phyloP scores from a whole-genome alignment of 1,139 yeast species.

The Suhomyces ambrosiae region DNA sequence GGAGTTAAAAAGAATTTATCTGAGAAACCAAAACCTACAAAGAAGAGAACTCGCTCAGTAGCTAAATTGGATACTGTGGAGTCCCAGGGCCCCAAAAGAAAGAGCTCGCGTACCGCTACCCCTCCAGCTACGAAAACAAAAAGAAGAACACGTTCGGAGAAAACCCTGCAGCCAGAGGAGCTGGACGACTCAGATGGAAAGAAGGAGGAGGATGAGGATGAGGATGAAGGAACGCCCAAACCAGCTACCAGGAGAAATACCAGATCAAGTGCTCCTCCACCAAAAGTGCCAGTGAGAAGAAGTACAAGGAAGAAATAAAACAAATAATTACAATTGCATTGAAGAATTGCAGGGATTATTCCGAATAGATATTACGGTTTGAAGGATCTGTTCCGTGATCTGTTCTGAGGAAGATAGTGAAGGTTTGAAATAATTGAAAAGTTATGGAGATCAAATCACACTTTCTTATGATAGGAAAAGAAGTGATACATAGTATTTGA shows the following conservation, averaged over 20 bases:
- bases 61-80: constrained; percentile 26
- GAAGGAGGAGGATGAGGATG: constrained; percentile 11
- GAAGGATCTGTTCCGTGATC: not conserved
- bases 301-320: constrained; percentile 28
- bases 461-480: too few species aligned
- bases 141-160: constrained; percentile 32
- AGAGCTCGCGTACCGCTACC: constrained; percentile 15
- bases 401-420: not conserved
- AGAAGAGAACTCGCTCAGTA: constrained; percentile 33
- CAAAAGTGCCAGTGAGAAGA: constrained; percentile 26
- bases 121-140: constrained; percentile 19
- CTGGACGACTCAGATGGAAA: constrained; percentile 9
- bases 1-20: constrained; percentile 12
- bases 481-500: too few species aligned
- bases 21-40: constrained; percentile 18
- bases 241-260: constrained; percentile 26
- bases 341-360: too few species aligned
- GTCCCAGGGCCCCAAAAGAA: constrained; percentile 16
- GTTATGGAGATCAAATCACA: too few species aligned
- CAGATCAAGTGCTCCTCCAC: constrained; percentile 22
- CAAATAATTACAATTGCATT: not conserved
- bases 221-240: constrained; percentile 12
- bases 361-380: too few species aligned
- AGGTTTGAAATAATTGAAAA: too few species aligned
- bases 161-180: constrained; percentile 18